Conservation (phyloP, 805 yeast species). For the Ogataea trehaloabstinens region DNA sequence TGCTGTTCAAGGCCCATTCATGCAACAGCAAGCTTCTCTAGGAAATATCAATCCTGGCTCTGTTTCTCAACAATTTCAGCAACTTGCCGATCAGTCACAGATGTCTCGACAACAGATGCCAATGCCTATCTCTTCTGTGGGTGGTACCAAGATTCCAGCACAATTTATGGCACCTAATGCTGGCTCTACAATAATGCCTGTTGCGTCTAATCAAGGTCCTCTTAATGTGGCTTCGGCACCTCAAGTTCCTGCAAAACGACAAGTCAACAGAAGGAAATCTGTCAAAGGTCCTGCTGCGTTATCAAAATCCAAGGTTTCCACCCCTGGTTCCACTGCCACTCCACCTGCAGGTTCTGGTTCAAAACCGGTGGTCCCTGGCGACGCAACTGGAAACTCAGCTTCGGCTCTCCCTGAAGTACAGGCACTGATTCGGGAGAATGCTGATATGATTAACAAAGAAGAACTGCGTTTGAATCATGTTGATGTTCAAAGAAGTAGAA, state of each 20-base stretch:
- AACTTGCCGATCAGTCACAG: constrained; percentile 23
- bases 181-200: constrained; percentile 10
- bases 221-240: constrained; percentile 12
- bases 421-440: constrained; percentile 29
- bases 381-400: constrained; percentile 4
- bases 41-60: constrained; percentile 13
- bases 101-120: constrained; percentile 16
- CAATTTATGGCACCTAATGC: constrained; percentile 15
- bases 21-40: constrained; percentile 11
- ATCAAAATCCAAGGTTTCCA: constrained; percentile 15
- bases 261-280: constrained; percentile 22
- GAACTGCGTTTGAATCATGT: constrained; percentile 23
- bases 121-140: constrained; percentile 10
- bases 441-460: constrained; percentile 28
- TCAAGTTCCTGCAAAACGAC: constrained; percentile 17
- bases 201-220: constrained; percentile 11
- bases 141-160: constrained; percentile 13
- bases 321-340: constrained; percentile 10
- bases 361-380: constrained; percentile 7
- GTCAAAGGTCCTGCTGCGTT: constrained; percentile 11
- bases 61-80: constrained; percentile 26
- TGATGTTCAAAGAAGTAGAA: constrained; percentile 42
- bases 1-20: constrained; percentile 6
- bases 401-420: constrained; percentile 30
- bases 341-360: constrained; percentile 9